A percentile compares a stretch with the other conserved stretches of the same genome.
These are phyloP conservation scores for Rhododendron ovatum DNA, from an alignment of 148 eudicot genomes.

Conservation along the genomic window DNA sequence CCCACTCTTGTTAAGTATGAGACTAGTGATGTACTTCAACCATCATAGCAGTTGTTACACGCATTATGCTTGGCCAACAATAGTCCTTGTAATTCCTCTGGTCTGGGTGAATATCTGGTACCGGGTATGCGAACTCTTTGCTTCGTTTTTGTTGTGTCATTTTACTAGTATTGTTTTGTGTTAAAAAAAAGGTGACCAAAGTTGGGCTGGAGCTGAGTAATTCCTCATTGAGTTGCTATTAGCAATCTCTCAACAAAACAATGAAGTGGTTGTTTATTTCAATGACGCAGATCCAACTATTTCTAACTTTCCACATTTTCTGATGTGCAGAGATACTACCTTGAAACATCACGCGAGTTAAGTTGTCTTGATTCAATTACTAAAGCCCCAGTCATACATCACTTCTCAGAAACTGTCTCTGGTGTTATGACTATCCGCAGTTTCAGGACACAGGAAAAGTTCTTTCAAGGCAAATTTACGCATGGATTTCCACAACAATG, in stretches of 20 bases:
- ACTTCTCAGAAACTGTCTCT: conserved; percentile 44
- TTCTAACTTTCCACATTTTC: neutral
- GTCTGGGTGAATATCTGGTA: conserved; percentile 41
- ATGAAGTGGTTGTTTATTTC: neutral
- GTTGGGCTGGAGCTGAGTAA: neutral
- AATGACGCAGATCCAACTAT: neutral
- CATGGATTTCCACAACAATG: conserved; percentile 43
- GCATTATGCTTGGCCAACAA: conserved; percentile 58
- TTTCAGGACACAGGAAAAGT: conserved; percentile 34
- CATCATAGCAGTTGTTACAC: conserved; percentile 38
- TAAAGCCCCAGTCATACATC: conserved; percentile 46
- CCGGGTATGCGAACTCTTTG: conserved; percentile 25
- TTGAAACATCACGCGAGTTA: conserved; percentile 43
- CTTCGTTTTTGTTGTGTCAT: neutral
- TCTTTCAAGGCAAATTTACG: conserved; percentile 36
- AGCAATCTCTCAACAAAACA: neutral
- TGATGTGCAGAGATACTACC: conserved; percentile 32
- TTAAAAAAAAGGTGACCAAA: neutral
- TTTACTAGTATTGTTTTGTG: neutral
- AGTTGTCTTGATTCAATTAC: conserved; percentile 40
- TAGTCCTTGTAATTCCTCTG: conserved; percentile 36
- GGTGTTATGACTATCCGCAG: conserved; percentile 47
- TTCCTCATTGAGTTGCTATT: neutral
- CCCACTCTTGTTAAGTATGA: conserved; percentile 36
- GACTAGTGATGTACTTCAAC: conserved; percentile 31